Conservation (phyloP, 2,329 filamentous ascomycete genomes). For the Gnomoniopsis smithogilvyi region DNA sequence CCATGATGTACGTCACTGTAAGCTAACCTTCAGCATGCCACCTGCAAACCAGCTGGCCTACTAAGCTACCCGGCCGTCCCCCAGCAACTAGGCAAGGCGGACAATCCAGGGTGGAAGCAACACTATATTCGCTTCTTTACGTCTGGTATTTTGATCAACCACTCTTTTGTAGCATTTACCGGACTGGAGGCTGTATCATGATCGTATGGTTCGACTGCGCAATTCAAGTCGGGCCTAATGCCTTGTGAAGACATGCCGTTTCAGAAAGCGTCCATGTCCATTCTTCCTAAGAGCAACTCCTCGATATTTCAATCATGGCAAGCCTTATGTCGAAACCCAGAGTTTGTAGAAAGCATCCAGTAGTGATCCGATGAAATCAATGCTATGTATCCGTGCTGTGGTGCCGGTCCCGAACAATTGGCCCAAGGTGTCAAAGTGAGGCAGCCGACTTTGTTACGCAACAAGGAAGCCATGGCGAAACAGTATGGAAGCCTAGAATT, state of each 20-base stretch:
- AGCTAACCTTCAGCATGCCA: background rate
- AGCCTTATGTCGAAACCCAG: background rate
- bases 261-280: background rate
- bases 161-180: too few relatives aligned
- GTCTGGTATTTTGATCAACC: background rate
- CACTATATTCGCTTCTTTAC: background rate
- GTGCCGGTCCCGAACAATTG: too few relatives aligned
- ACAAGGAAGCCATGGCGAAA: conserved; percentile 4
- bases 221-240: too few relatives aligned
- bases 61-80: too few relatives aligned
- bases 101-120: background rate
- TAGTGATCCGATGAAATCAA: too few relatives aligned
- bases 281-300: background rate
- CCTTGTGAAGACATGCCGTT: too few relatives aligned
- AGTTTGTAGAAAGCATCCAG: too few relatives aligned
- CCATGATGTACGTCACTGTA: conserved; percentile 9
- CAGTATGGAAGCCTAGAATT: background rate
- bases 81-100: background rate
- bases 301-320: background rate
- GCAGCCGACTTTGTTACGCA: background rate
- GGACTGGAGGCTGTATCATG: too few relatives aligned
- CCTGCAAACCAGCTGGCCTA: background rate
- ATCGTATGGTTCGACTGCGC: too few relatives aligned
- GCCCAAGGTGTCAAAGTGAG: conserved; percentile 1
- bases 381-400: too few relatives aligned